A percentile compares a stretch with the other conserved stretches of the same genome.
Conservation (phyloP, 106 monocot species). For the Dactylorhiza incarnata region DNA sequence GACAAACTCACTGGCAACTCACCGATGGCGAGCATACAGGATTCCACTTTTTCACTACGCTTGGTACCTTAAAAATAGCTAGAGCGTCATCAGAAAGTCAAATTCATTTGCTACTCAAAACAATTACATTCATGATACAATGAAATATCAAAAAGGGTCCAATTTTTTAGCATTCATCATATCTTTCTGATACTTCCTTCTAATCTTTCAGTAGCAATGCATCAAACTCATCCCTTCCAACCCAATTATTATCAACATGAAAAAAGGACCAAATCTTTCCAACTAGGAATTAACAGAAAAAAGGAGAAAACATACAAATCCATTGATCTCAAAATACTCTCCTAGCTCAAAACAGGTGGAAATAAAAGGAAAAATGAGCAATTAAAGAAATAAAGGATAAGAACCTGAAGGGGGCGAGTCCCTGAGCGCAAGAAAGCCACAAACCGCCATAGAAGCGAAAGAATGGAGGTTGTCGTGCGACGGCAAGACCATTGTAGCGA, state of each 20-base stretch:
- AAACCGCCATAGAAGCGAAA: conserved; percentile 61
- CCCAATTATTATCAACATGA: neutral
- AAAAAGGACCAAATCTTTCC: neutral
- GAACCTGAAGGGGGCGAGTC: conserved; percentile 28
- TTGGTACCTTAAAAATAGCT: too few species aligned
- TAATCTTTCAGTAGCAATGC: neutral
- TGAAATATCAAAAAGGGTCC: neutral
- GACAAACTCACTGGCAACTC: too few species aligned
- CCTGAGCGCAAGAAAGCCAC: conserved; percentile 76
- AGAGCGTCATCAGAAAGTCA: too few species aligned
- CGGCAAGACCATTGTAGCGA: conserved; percentile 35
- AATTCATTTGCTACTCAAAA: neutral
- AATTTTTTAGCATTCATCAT: neutral
- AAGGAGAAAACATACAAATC: neutral
- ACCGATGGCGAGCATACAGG: too few species aligned
- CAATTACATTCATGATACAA: neutral
- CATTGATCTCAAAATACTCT: neutral
- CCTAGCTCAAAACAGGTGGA: neutral
- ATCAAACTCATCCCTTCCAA: neutral
- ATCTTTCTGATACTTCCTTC: neutral
- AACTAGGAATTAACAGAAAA: neutral
- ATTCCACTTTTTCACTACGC: too few species aligned
- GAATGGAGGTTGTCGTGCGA: conserved; percentile 60
- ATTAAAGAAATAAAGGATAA: neutral
- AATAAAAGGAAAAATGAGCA: neutral